Evolutionary conservation across 345 rosid species (phyloP).

Genomic region (Lagerstroemia speciosa): DNA sequence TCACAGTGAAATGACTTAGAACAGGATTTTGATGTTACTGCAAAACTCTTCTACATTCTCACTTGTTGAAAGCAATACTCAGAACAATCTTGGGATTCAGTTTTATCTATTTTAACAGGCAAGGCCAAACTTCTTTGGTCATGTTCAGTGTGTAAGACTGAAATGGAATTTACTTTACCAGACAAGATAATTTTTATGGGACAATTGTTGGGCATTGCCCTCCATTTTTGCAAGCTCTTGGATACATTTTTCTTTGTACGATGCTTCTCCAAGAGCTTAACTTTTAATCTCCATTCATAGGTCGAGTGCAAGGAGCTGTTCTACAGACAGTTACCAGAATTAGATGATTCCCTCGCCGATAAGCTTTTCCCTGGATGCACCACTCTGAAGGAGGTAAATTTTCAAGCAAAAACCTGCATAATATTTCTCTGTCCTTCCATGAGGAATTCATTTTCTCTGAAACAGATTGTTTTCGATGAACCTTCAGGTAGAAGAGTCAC

Average conservation of each 20-base stretch:
- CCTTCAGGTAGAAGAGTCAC: slow-evolving; percentile 62
- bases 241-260: too few species aligned
- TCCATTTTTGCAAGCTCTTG: neutral
- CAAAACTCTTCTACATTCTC: neutral
- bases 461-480: slow-evolving; percentile 4
- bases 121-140: neutral
- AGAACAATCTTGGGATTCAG: neutral
- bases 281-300: slow-evolving; percentile 25
- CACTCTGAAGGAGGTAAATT: slow-evolving; percentile 57
- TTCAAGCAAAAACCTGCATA: neutral
- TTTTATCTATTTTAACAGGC: neutral
- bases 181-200: neutral
- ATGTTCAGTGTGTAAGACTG: neutral
- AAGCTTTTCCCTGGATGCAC: slow-evolving; percentile 79
- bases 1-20: neutral
- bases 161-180: neutral
- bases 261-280: neutral
- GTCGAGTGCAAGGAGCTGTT: slow-evolving; percentile 83
- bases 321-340: slow-evolving; percentile 65
- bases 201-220: neutral
- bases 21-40: neutral
- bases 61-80: neutral
- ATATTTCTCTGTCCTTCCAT: neutral
- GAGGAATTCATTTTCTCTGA: neutral
- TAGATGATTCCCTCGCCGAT: slow-evolving; percentile 78